These are phyloP conservation scores for Wickerhamomyces queroliae DNA, from an alignment of 805 yeast genomes.

Conservation along the genomic window DNA sequence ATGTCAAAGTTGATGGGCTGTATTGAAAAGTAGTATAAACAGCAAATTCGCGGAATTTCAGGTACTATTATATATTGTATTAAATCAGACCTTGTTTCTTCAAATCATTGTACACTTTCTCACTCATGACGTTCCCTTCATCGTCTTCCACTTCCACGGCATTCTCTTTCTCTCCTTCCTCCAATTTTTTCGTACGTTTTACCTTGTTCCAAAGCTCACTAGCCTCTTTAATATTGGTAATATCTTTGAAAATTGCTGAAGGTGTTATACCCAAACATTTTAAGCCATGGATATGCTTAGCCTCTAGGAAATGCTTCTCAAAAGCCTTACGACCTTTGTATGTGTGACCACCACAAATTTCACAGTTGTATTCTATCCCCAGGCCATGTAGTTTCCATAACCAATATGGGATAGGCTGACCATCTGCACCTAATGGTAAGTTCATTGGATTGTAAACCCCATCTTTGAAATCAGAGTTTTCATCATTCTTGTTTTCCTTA, in stretches of 20 bases:
- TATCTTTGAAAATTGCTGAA: slow-evolving; percentile 52
- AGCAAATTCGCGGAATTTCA: background rate
- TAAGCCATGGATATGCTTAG: slow-evolving; percentile 69
- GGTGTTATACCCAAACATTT: slow-evolving; percentile 65
- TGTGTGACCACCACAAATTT: slow-evolving; percentile 72
- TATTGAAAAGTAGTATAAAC: no score
- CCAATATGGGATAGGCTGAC: slow-evolving; percentile 92
- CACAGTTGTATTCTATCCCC: slow-evolving; percentile 67
- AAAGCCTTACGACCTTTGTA: slow-evolving; percentile 73
- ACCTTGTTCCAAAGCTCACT: slow-evolving; percentile 45
- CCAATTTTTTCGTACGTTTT: slow-evolving; percentile 14
- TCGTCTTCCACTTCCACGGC: slow-evolving; percentile 84
- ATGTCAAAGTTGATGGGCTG: no score
- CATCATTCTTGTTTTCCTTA: slow-evolving; percentile 8
- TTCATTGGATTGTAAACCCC: slow-evolving; percentile 40
- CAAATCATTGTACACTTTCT: slow-evolving; percentile 75
- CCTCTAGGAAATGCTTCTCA: slow-evolving; percentile 68
- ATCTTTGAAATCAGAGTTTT: slow-evolving; percentile 17
- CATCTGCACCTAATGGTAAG: slow-evolving; percentile 82
- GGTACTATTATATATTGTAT: background rate
- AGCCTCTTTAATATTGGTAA: slow-evolving; percentile 67
- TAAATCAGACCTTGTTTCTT: slow-evolving; percentile 81
- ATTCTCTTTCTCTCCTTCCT: slow-evolving; percentile 35
- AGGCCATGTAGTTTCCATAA: slow-evolving; percentile 85
- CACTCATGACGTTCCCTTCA: slow-evolving; percentile 89